Evolutionary conservation across 2,329 filamentous ascomycete genomes (phyloP), one percentile per base, ranked within the genome.

Genomic region (Ophiostoma fasciatum): DNA sequence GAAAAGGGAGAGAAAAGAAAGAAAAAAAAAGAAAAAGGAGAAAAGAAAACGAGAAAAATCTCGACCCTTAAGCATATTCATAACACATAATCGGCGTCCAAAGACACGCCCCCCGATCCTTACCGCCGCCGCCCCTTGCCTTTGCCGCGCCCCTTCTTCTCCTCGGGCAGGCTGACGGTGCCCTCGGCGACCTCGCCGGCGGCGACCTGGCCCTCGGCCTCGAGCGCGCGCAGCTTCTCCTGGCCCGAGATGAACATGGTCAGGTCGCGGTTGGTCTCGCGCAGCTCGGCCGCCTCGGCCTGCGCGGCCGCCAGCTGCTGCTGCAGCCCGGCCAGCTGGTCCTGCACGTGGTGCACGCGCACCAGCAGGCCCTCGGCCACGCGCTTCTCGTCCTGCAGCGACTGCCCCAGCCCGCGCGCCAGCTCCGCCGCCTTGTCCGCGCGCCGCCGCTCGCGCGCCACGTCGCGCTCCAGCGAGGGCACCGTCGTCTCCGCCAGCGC

Each of bases 231-330:
- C 47, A 94, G 57, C 57, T 84, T 88, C 57, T 90, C 76, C 55
- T 81, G 74, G 0, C 82, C 80, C 15, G 75, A 82, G 41, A 94
- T 88, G 50, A 88, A 93, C 67, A 93, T 87, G 34, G 68, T 76
- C 52, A 94, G 53, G 53, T 94, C 88, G 12, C 81, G 71, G 51
- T 94, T 93, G 66, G 85, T 80, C 54, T 93, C 85, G 45, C 76
- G 73, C 29, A 94, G 58, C 46, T 93, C 84, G 27, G 62, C 66
- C 45, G 82, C 79, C 54, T 84, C 73, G 12, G 48, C 51, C 47
- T 69, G 70, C 4, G 81, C 56, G 28, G 62, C 63, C 19, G 63
- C 62, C 2, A 77, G 56, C 51, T 78, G 67, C 40, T 63, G 63
- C 28, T 68, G 63, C 14, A 83, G 56, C 15, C 45, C 61, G 38